Base-by-base conservation (phyloP, 2,329 filamentous ascomycete species). In the Botrytis porri region DNA sequence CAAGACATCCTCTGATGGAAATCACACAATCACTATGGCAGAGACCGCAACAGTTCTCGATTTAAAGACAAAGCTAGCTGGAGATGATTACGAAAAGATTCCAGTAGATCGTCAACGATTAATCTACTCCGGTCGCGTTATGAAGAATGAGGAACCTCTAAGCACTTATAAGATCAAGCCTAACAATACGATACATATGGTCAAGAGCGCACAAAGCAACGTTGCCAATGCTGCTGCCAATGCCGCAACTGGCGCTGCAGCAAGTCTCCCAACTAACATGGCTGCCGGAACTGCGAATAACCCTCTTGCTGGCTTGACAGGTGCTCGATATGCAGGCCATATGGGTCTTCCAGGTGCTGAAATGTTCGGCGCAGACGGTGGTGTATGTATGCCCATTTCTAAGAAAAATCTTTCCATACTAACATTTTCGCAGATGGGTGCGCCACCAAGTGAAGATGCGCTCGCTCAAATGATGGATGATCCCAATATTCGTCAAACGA, bases 101-200 rank as follows among this genome's bases (percentile, higher is more conserved):
- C 92, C 96, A 48, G 87, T 91, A 71, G 94, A 97, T 80, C 90
- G 94, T 78, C 95, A 98, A 84, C 93, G 96, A 75, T 87, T 99
- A 76, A 99, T 99, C 84, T 99, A 98, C 86, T 98, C 95, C 9
- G 96, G 96, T 70, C 92, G 95, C 75, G 95, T 99, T 75, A 90
- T 99, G 85, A 99, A 98, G 86, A 96, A 99, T 82, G 90, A 92
- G 74, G 95, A 99, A 79, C 91, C 92, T 0, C 85, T 99, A 61
- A 89, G 87, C 76, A 89, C 89, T 73, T 97, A 97, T 85, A 98
- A 98, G 86, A 95, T 99, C 83, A 98, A 98, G 86, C 88, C 93
- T 76, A 94, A 95, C 76, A 96, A 98, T 83, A 98, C 95, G 29
- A 90, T 99, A 78, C 96, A 99, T 82, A 88, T 99, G 79, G 96